Evolutionary conservation across 345 rosid genomes (phyloP), one percentile per base, ranked within the genome.

Genomic region (Microthlaspi erraticum): DNA sequence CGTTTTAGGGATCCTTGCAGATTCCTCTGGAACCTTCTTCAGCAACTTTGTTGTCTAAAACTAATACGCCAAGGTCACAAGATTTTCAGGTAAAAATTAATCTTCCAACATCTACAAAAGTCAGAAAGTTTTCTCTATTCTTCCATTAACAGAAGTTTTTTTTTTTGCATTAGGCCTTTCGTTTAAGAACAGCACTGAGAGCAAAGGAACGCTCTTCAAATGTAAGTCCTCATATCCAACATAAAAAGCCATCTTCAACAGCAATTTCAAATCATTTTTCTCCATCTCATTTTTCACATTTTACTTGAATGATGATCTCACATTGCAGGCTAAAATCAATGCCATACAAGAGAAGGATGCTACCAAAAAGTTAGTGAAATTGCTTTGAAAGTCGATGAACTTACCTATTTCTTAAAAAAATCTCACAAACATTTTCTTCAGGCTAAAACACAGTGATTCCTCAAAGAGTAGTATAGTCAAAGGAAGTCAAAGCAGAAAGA

Each of bases 301-400:
- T 20, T 36, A 36, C 31, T 46, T 16, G 44, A 34, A 12, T 26
- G 13, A 59, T 66, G 10, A 20, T 42, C 31, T 51, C 45, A 44
- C 10, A 62, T 68, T 54, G 74, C 74, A 75, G 79, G 44, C 70
- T 31, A 68, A 53, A 19, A 61, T 13, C n/a, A 32, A 54, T 44
- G 44, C 9, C 37, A 62, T 8, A 12, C 38, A 68, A 41, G 44
- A 42, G 49, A 59, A 42, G 14, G 16, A 23, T 32, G 55, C 55
- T 44, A 53, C 29, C 70, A 68, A 8, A 68, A 75, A 16, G 79
- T 75, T 29, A 75, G 70, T 54, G 11, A 18, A 34, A 34, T 60
- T 31, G 34, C 65, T 72, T 58, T 58, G 11, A 66, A 65, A 66
- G 53, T 13, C 13, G 31, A 32, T 59, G 12, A 60, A 23, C 37